Percentiles rank a stretch among this genome's conserved stretches.
These are phyloP conservation scores for Boletus rubropictus DNA, from an alignment of 768 basidiomycete species.

Conservation along the genomic window DNA sequence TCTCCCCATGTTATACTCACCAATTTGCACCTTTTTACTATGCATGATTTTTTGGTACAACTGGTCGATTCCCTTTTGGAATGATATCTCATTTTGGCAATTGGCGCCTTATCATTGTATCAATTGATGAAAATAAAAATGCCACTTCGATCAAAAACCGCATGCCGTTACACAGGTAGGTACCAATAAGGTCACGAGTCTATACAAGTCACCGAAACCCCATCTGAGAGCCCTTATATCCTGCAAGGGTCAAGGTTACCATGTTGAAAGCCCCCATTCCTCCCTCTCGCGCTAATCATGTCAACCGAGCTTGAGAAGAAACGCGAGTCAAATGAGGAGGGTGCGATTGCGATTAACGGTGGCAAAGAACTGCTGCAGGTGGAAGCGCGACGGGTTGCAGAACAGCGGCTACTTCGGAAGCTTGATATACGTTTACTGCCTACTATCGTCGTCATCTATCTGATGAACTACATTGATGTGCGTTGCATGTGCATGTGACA, in stretches of 20 bases:
- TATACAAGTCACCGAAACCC: too few relatives aligned
- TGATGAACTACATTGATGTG: slow-evolving; percentile 69
- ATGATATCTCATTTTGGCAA: too few relatives aligned
- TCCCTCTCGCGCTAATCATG: slow-evolving; percentile 6
- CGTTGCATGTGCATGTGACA: slow-evolving; percentile 2
- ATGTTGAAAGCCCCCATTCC: neutral
- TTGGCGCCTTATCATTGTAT: too few relatives aligned
- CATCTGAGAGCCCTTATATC: neutral
- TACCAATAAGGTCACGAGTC: neutral
- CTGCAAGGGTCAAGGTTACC: neutral
- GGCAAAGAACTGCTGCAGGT: neutral
- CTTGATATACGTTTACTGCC: slow-evolving; percentile 54
- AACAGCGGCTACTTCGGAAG: slow-evolving; percentile 42
- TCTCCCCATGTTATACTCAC: too few relatives aligned
- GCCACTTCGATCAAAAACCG: too few relatives aligned
- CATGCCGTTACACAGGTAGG: neutral
- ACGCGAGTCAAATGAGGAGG: slow-evolving; percentile 4
- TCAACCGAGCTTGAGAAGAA: slow-evolving; percentile 14
- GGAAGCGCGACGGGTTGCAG: slow-evolving; percentile 10
- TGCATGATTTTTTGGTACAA: too few relatives aligned
- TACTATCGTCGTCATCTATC: slow-evolving; percentile 51
- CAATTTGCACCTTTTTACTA: too few relatives aligned
- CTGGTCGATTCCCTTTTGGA: too few relatives aligned
- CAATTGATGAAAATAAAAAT: too few relatives aligned
- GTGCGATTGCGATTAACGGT: neutral